These are phyloP conservation scores for Phytophthora pluvialis DNA, from an alignment of 352 stramenopile genomes.

Conservation along the genomic window DNA sequence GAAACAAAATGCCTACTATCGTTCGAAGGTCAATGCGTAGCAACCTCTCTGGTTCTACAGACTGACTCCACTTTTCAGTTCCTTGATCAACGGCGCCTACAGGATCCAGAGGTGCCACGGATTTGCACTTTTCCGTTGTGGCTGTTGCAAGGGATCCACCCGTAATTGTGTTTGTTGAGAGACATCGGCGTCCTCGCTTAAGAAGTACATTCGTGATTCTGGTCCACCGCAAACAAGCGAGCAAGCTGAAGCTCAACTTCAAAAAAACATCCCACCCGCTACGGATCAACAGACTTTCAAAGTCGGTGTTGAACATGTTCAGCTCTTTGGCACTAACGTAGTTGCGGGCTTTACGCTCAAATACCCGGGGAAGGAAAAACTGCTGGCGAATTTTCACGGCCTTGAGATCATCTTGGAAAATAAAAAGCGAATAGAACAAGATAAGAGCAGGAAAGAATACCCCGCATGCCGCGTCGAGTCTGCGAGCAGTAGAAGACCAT, in stretches of 20 bases:
- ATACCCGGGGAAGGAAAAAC: conserved; percentile 43
- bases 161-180: background rate
- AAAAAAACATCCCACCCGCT: conserved; percentile 27
- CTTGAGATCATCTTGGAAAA: conserved; percentile 45
- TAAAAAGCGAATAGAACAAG: conserved; percentile 31
- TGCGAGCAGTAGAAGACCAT: background rate
- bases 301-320: conserved; percentile 42
- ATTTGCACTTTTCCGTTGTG: background rate
- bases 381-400: conserved; percentile 38
- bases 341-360: conserved; percentile 45
- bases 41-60: background rate
- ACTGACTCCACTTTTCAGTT: background rate
- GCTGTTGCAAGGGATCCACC: background rate
- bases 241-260: conserved; percentile 40
- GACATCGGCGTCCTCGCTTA: conserved; percentile 7
- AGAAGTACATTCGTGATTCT: conserved; percentile 35
- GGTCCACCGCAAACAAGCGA: conserved; percentile 38
- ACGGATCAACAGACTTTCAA: conserved; percentile 37
- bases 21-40: conserved; percentile 16
- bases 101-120: conserved; percentile 12
- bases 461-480: conserved; percentile 43
- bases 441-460: conserved; percentile 46
- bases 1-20: conserved; percentile 30
- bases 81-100: background rate
- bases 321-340: conserved; percentile 40